These are phyloP conservation scores for Tolypocladium ovalisporum DNA, from an alignment of 2,329 filamentous ascomycete species.

Conservation along the genomic window DNA sequence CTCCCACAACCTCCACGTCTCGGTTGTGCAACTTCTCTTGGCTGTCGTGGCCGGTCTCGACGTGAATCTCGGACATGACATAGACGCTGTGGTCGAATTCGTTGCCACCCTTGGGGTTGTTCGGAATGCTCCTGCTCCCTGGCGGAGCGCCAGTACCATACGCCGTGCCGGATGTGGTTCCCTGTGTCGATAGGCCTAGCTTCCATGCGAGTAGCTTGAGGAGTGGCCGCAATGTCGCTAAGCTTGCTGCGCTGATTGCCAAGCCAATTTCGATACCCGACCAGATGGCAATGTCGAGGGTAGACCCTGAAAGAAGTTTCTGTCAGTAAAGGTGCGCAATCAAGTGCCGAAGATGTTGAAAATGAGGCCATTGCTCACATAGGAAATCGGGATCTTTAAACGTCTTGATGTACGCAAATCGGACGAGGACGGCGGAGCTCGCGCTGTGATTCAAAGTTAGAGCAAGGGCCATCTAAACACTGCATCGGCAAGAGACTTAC, in stretches of 20 bases:
- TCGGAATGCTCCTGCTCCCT: not conserved
- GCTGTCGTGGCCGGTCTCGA: not conserved
- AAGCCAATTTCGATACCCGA: conserved; percentile 35
- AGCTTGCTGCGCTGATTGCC: conserved; percentile 35
- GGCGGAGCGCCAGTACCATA: not conserved
- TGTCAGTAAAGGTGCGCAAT: not conserved
- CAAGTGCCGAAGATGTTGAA: not conserved
- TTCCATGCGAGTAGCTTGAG: conserved; percentile 20
- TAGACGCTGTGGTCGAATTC: not conserved
- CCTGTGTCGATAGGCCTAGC: conserved; percentile 15
- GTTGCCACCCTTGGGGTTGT: not conserved
- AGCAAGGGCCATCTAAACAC: conserved; percentile 4
- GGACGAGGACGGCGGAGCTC: conserved; percentile 31
- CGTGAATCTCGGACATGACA: not conserved
- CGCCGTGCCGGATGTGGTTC: not conserved
- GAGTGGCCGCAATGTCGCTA: conserved; percentile 35
- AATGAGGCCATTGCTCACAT: conserved; percentile 17
- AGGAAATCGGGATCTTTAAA: conserved; percentile 31
- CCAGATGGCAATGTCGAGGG: conserved; percentile 35
- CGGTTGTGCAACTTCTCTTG: not conserved
- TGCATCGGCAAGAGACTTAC: conserved; percentile 10
- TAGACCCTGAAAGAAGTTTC: conserved; percentile 16
- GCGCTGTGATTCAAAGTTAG: conserved; percentile 17
- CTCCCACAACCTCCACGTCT: not conserved
- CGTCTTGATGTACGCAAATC: conserved; percentile 25